Evolutionary conservation across 73 alveolate species (phyloP).

Genomic region (Diophrys sp.): DNA sequence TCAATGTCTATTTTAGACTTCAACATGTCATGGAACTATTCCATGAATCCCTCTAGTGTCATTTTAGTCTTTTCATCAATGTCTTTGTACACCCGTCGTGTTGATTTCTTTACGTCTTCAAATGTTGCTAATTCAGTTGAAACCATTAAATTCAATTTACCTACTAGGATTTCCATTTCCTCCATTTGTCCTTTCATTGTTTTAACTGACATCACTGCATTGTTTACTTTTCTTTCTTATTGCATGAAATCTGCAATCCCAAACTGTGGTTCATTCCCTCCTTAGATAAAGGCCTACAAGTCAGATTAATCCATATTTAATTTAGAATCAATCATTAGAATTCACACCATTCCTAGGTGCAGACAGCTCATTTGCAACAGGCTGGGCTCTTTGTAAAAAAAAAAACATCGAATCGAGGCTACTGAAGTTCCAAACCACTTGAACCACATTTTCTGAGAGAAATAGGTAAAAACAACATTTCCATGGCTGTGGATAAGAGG

Average conservation of each 20-base stretch:
- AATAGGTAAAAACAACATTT: too few species aligned
- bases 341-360: too few species aligned
- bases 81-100: neutral
- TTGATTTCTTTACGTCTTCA: neutral
- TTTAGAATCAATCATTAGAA: too few species aligned
- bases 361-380: too few species aligned
- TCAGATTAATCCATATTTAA: too few species aligned
- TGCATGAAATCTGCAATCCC: neutral
- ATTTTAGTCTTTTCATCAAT: neutral
- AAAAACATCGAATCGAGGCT: too few species aligned
- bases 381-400: too few species aligned
- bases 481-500: too few species aligned
- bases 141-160: neutral
- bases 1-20: neutral
- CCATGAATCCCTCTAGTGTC: neutral
- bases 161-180: neutral
- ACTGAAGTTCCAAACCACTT: too few species aligned
- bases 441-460: too few species aligned
- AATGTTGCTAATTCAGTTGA: constrained; percentile 1
- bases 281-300: too few species aligned
- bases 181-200: neutral
- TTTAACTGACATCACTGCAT: neutral
- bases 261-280: too few species aligned
- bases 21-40: neutral
- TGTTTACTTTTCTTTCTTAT: neutral